Percentiles rank a stretch among this genome's conserved stretches.
phyloP scores from a whole-genome alignment of 371 early-diverging fungal species.

The Nematocida sp. region DNA sequence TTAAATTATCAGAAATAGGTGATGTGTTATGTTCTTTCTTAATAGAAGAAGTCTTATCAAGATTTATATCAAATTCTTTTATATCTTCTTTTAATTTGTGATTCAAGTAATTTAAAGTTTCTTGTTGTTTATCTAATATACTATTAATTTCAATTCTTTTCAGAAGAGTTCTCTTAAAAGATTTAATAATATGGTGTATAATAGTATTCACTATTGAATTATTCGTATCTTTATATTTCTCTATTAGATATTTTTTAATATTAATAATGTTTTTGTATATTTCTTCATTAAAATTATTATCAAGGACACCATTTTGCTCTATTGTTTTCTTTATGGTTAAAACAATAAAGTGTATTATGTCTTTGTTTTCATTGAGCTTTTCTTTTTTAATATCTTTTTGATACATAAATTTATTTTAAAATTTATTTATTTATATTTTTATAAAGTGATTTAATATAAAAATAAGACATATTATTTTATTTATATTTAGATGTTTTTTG shows the following conservation, averaged over 20 bases:
- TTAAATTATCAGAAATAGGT: no score
- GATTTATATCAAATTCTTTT: neutral
- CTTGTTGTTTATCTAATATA: neutral
- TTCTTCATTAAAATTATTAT: neutral
- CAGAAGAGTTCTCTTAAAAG: neutral
- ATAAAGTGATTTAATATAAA: neutral
- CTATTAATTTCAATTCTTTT: neutral
- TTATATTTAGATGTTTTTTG: neutral
- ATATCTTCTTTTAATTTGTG: neutral
- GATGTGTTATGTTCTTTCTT: no score
- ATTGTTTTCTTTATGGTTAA: neutral
- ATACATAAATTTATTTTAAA: neutral
- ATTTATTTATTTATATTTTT: neutral
- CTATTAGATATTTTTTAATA: neutral
- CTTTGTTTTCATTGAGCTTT: neutral
- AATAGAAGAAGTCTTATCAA: no score
- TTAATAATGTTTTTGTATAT: neutral
- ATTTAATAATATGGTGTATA: neutral
- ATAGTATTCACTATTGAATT: neutral
- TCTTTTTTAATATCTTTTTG: neutral
- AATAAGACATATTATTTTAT: neutral
- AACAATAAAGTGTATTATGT: neutral
- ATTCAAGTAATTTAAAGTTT: neutral
- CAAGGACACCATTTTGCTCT: neutral
- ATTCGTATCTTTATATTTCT: neutral